Percentiles rank a stretch among this genome's conserved stretches.
These are phyloP conservation scores for Fusarium metavorans DNA, from an alignment of 2,329 filamentous ascomycete species.

Conservation along the genomic window DNA sequence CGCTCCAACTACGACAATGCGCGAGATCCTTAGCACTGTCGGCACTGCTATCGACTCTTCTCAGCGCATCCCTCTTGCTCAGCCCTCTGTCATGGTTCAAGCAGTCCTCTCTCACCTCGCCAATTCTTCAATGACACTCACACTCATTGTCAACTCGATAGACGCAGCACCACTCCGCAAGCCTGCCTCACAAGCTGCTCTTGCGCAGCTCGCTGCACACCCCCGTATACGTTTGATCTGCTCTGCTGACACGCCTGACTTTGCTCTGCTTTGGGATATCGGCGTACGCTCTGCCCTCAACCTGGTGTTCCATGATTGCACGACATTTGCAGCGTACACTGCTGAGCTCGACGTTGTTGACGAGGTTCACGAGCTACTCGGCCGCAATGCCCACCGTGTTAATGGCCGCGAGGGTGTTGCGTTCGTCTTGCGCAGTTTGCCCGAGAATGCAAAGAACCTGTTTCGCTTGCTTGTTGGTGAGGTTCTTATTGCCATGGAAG, in stretches of 20 bases:
- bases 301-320: constrained; percentile 93
- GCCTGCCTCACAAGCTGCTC: constrained; percentile 74
- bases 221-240: constrained; percentile 78
- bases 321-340: constrained; percentile 83
- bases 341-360: constrained; percentile 87
- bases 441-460: constrained; percentile 89
- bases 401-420: constrained; percentile 92
- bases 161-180: constrained; percentile 84
- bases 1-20: constrained; percentile 71
- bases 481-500: constrained; percentile 78
- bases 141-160: constrained; percentile 85
- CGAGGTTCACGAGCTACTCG: constrained; percentile 88
- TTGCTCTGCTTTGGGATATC: constrained; percentile 90
- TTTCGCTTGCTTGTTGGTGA: constrained; percentile 89
- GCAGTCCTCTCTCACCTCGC: constrained; percentile 72
- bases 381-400: constrained; percentile 80
- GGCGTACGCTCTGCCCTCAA: constrained; percentile 84
- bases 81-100: constrained; percentile 76
- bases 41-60: constrained; percentile 69
- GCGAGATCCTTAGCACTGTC: constrained; percentile 78
- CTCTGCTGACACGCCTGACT: constrained; percentile 89
- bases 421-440: constrained; percentile 89
- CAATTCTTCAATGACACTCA: constrained; percentile 60
- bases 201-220: constrained; percentile 82
- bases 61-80: constrained; percentile 66